Percentiles rank a stretch among this genome's conserved stretches.
Conservation (phyloP, 2,329 filamentous ascomycete genomes). For the Colletotrichum liaoningense region DNA sequence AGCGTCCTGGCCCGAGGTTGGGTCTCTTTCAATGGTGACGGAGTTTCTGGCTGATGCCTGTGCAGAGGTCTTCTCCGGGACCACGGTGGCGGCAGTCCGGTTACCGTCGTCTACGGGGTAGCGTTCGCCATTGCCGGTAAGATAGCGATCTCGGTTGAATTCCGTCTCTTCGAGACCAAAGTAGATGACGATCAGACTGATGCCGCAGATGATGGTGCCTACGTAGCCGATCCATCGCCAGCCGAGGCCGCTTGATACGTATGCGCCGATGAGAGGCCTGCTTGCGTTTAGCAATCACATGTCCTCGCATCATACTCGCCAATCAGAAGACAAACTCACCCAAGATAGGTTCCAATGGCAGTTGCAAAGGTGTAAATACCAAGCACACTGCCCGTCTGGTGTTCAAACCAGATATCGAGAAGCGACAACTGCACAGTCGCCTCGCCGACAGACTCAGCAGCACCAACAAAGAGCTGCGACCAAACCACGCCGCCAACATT, state of each 20-base stretch:
- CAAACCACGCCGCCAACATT: slow-evolving; percentile 60
- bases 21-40: not conserved
- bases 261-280: slow-evolving; percentile 61
- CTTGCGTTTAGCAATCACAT: not conserved
- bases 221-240: slow-evolving; percentile 68
- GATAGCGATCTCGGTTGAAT: slow-evolving; percentile 56
- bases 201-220: slow-evolving; percentile 60
- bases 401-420: slow-evolving; percentile 68
- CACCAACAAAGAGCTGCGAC: slow-evolving; percentile 68
- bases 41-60: slow-evolving; percentile 9
- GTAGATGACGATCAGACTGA: slow-evolving; percentile 58
- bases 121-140: slow-evolving; percentile 42
- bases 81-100: slow-evolving; percentile 11
- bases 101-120: slow-evolving; percentile 29
- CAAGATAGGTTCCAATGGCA: slow-evolving; percentile 66
- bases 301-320: not conserved
- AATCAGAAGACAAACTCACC: slow-evolving; percentile 38
- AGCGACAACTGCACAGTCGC: slow-evolving; percentile 67
- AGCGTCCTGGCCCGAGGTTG: not conserved
- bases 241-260: slow-evolving; percentile 59
- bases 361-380: slow-evolving; percentile 67
- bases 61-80: slow-evolving; percentile 32
- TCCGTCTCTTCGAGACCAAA: slow-evolving; percentile 66
- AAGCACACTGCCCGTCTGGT: slow-evolving; percentile 64
- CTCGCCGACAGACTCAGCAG: slow-evolving; percentile 67